These are phyloP conservation scores for Sclerotinia subarctica DNA, from an alignment of 2,329 filamentous ascomycete genomes.

Conservation along the genomic window DNA sequence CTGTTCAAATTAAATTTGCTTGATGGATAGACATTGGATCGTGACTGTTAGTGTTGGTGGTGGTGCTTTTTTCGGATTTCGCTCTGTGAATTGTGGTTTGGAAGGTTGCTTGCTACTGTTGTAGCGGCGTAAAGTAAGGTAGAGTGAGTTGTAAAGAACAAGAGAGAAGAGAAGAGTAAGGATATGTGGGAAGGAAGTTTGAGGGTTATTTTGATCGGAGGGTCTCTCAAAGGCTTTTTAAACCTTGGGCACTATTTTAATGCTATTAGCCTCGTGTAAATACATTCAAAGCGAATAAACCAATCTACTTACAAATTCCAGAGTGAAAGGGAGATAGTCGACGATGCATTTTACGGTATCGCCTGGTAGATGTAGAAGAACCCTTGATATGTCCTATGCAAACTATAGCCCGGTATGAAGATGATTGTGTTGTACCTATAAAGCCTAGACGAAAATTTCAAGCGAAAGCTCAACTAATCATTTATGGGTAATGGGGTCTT, in stretches of 20 bases:
- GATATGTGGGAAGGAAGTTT: neutral
- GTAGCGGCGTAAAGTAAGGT: neutral
- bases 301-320: neutral
- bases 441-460: neutral
- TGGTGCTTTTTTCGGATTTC: neutral
- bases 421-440: neutral
- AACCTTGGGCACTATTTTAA: neutral
- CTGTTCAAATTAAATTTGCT: neutral
- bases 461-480: slow-evolving; percentile 1
- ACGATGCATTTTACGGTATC: neutral
- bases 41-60: neutral
- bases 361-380: neutral
- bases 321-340: neutral
- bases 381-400: neutral
- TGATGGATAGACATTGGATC: neutral
- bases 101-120: neutral
- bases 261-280: neutral
- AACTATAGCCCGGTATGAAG: neutral
- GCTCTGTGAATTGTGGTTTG: neutral
- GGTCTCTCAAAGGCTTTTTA: neutral
- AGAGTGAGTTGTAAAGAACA: slow-evolving; percentile 8
- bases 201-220: neutral
- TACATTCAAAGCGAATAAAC: neutral
- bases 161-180: neutral
- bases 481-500: slow-evolving; percentile 36